Evolutionary conservation across 73 alveolate species (phyloP), one percentile per base, ranked within the genome.

Genomic region (Tetrahymena elliotti): DNA sequence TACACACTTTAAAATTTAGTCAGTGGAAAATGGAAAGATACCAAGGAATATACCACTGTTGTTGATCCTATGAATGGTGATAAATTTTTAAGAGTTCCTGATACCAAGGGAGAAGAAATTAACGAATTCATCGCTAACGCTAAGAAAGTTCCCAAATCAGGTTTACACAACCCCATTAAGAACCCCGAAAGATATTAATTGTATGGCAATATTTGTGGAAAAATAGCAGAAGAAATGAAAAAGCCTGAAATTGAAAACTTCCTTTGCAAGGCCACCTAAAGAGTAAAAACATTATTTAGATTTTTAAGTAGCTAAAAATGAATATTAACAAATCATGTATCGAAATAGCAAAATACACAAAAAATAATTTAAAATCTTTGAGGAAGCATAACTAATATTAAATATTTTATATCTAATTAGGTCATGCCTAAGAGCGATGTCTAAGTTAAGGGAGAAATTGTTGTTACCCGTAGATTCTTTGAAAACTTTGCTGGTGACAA

Each of bases 401-500:
- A 47, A 47, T 47, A 3, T n/a, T n/a, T n/a, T 68, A 22, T 68
- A 24, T 68, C 12, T 16, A 24, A 27, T 68, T 68, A 68, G 88
- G 88, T 68, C 15, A 93, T 93, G 33, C 98, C 98, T 22, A 97
- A 97, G 93, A 94, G 97, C 31, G 36, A 34, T 83, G 95, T 96
- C 22, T 95, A 97, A 93, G 95, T 97, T 53, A 53, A 38, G 38
- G 99, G 97, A 12, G 99, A 97, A 84, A 88, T 97, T 15, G 95
- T 83, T 11, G 99, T 97, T 41, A 97, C 99, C 33, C 94, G 95
- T 35, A 96, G 96, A 83, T 97, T 97, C 97, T 97, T 97, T 93
- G 95, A 97, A 38, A 97, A 97, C 95, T 97, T 97, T 93, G 92
- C 98, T 53, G 99, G 99, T 38, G 99, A 97, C 94, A 93, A 97